These are phyloP conservation scores for Quercus phellos DNA, from an alignment of 331 rosid genomes.

Conservation along the genomic window DNA sequence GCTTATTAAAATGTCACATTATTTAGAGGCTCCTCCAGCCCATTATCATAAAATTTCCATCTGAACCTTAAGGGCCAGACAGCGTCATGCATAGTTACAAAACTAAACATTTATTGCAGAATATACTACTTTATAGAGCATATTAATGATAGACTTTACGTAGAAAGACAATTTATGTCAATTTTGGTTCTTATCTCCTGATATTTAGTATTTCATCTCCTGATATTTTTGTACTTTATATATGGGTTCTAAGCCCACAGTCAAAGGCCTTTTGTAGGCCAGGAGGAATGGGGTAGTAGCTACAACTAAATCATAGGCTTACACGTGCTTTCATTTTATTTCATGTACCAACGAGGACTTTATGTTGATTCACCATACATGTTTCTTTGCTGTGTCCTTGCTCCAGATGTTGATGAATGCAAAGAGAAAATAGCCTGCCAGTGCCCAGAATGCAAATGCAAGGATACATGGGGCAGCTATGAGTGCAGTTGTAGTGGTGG, in stretches of 20 bases:
- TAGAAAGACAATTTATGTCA: neutral
- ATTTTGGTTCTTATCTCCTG: neutral
- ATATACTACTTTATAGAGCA: neutral
- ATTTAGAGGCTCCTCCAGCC: neutral
- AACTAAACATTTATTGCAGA: neutral
- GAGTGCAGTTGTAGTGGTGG: conserved; percentile 74
- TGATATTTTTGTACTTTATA: neutral
- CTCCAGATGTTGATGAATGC: conserved; percentile 85
- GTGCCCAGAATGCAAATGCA: conserved; percentile 81
- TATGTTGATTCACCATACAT: neutral
- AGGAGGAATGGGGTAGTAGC: neutral
- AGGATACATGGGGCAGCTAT: conserved; percentile 83
- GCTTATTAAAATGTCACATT: neutral
- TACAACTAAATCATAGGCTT: neutral
- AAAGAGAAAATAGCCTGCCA: conserved; percentile 69
- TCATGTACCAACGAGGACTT: neutral
- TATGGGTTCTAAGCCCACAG: neutral
- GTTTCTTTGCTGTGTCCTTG: conserved; percentile 16
- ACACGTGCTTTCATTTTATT: neutral
- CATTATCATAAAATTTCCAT: neutral
- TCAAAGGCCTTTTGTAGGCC: neutral
- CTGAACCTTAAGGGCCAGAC: neutral
- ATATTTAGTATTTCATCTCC: neutral
- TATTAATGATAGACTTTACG: neutral
- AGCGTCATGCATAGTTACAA: neutral